These are phyloP conservation scores for Colletotrichum paranaense DNA, from an alignment of 2,329 filamentous ascomycete genomes.

Conservation along the genomic window DNA sequence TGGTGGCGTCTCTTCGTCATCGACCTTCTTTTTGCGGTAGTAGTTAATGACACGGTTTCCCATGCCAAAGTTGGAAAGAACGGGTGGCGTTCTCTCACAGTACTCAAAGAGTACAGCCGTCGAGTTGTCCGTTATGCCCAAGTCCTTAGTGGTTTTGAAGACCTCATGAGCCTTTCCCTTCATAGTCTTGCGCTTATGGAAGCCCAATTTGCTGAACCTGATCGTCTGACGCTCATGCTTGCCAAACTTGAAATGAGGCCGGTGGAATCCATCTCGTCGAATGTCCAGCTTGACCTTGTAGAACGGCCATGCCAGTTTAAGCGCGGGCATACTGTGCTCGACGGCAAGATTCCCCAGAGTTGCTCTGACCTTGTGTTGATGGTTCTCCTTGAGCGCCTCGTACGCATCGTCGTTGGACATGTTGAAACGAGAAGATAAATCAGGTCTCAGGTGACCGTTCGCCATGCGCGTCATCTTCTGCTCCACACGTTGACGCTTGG, in stretches of 20 bases:
- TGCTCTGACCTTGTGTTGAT: conserved; percentile 94
- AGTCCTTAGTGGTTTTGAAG: conserved; percentile 82
- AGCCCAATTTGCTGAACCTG: conserved; percentile 76
- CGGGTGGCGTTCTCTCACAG: conserved; percentile 90
- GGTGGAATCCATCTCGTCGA: conserved; percentile 84
- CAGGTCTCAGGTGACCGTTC: conserved; percentile 76
- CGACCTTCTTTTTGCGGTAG: conserved; percentile 82
- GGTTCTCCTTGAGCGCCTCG: conserved; percentile 94
- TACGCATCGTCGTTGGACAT: conserved; percentile 97
- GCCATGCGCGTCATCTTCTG: conserved; percentile 74
- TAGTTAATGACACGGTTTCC: conserved; percentile 96
- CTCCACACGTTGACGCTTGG: conserved; percentile 68
- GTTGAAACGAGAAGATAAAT: conserved; percentile 87
- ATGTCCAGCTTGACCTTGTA: conserved; percentile 87
- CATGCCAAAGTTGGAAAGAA: conserved; percentile 98
- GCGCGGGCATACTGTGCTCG: conserved; percentile 92
- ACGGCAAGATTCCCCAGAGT: conserved; percentile 92
- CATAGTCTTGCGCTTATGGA: conserved; percentile 83
- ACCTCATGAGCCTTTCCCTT: conserved; percentile 84
- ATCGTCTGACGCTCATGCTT: conserved; percentile 75
- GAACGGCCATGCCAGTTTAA: conserved; percentile 94
- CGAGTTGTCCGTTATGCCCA: conserved; percentile 90
- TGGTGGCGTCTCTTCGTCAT: conserved; percentile 79
- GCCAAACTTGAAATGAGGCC: conserved; percentile 80
- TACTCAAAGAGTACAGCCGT: conserved; percentile 92